Evolutionary conservation across 805 yeast species (phyloP).

Genomic region (Wickerhamiella hasegawae): DNA sequence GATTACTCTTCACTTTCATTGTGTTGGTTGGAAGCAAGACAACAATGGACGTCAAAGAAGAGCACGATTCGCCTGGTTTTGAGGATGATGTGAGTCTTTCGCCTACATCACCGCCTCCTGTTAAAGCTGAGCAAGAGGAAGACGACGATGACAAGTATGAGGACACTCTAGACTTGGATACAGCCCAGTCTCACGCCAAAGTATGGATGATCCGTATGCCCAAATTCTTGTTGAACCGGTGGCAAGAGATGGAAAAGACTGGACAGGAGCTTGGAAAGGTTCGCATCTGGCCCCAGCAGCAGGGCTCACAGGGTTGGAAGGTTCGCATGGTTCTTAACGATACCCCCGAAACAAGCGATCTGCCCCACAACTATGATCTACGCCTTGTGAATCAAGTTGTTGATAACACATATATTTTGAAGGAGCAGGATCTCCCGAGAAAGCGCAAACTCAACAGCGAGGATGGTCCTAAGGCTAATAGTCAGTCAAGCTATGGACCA

Average conservation of each 20-base stretch:
- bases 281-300: slow-evolving; percentile 42
- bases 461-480: slow-evolving; percentile 1
- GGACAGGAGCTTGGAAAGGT: slow-evolving; percentile 72
- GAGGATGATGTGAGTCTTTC: slow-evolving; percentile 25
- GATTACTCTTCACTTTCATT: too few species aligned
- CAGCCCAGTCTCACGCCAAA: slow-evolving; percentile 44
- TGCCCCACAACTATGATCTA: slow-evolving; percentile 78
- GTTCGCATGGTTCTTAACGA: slow-evolving; percentile 25
- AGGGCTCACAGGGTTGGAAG: slow-evolving; percentile 14
- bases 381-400: slow-evolving; percentile 65
- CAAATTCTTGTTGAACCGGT: slow-evolving; percentile 62
- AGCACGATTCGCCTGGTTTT: slow-evolving; percentile 9
- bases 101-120: slow-evolving; percentile 18
- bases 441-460: slow-evolving; percentile 19
- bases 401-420: slow-evolving; percentile 70
- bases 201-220: slow-evolving; percentile 92
- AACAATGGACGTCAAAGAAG: not conserved
- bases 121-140: slow-evolving; percentile 19
- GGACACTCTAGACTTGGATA: slow-evolving; percentile 66
- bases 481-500: not conserved
- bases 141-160: slow-evolving; percentile 29
- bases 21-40: too few species aligned
- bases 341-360: slow-evolving; percentile 29
- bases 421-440: slow-evolving; percentile 55
- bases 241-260: slow-evolving; percentile 51